These are phyloP conservation scores for Tilletia walkeri DNA, from an alignment of 1,284 basidiomycete genomes.

Conservation along the genomic window DNA sequence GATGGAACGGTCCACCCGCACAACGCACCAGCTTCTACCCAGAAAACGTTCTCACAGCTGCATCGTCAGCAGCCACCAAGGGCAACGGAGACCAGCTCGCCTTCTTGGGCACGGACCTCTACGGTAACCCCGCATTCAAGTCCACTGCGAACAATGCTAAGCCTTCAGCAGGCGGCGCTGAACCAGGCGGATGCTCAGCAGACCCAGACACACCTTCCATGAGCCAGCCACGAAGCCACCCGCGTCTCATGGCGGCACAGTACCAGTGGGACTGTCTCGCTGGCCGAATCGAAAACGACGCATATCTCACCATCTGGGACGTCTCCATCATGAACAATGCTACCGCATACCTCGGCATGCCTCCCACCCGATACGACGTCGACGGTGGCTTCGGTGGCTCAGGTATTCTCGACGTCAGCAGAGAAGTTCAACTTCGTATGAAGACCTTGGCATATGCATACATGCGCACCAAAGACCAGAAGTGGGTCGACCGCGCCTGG, in stretches of 20 bases:
- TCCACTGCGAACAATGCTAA: slow-evolving; percentile 60
- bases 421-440: slow-evolving; percentile 82
- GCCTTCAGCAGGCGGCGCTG: slow-evolving; percentile 25
- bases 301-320: slow-evolving; percentile 87
- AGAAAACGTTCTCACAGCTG: slow-evolving; percentile 56
- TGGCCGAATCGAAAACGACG: slow-evolving; percentile 74
- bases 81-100: slow-evolving; percentile 72
- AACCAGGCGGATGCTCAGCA: slow-evolving; percentile 4
- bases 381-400: slow-evolving; percentile 68
- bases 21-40: not conserved
- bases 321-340: slow-evolving; percentile 85
- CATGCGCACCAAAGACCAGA: slow-evolving; percentile 78
- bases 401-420: slow-evolving; percentile 88
- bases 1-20: slow-evolving; percentile 9
- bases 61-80: slow-evolving; percentile 66
- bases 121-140: slow-evolving; percentile 80
- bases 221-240: slow-evolving; percentile 70
- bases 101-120: slow-evolving; percentile 63
- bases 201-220: slow-evolving; percentile 16
- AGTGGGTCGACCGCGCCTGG: slow-evolving; percentile 83
- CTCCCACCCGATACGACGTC: slow-evolving; percentile 69
- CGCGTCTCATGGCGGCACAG: slow-evolving; percentile 84
- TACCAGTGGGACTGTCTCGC: slow-evolving; percentile 88
- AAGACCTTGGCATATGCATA: slow-evolving; percentile 92
- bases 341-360: slow-evolving; percentile 64